Percentiles rank a stretch among this genome's conserved stretches.
Evolutionary conservation across 148 eudicot genomes (phyloP).

Genomic region (Chenopodium suecicum): DNA sequence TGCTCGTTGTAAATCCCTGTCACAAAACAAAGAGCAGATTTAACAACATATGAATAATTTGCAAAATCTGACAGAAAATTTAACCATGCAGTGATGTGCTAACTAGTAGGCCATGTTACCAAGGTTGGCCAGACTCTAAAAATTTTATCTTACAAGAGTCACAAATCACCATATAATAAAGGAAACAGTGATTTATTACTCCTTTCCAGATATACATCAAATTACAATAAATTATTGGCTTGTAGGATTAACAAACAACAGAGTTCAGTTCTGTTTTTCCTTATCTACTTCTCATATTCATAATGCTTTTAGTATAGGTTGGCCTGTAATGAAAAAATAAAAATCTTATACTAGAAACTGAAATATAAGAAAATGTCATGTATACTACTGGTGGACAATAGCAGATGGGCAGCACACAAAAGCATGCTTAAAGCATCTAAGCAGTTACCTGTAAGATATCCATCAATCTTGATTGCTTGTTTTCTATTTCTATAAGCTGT

Average conservation of each 20-base stretch:
- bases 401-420: no score
- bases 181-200: neutral
- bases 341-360: no score
- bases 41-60: neutral
- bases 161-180: no score
- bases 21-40: conserved; percentile 10
- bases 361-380: no score
- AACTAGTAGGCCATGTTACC: neutral
- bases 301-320: no score
- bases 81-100: neutral
- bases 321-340: no score
- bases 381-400: no score
- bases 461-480: conserved; percentile 67
- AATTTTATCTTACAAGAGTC: no score
- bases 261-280: neutral
- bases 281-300: neutral
- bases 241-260: neutral
- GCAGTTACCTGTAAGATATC: conserved; percentile 71
- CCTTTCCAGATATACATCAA: neutral
- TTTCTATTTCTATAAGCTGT: conserved; percentile 77
- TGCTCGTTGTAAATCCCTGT: conserved; percentile 61
- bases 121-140: neutral
- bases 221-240: neutral
- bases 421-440: neutral
- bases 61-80: neutral